Conservation (phyloP, 768 basidiomycete species). For the Paxillus involutus region DNA sequence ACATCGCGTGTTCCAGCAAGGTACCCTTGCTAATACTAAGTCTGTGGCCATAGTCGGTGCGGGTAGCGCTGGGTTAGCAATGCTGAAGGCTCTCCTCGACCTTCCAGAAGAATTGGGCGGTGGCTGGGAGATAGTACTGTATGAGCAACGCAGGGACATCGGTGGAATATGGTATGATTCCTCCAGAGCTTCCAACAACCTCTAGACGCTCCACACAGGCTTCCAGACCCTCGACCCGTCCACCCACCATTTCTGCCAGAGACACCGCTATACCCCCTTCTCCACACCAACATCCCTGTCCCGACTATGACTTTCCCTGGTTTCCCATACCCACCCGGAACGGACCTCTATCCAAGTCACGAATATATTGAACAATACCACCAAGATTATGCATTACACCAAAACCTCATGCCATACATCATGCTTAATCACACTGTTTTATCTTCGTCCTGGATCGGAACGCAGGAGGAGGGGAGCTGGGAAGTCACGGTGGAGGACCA, state of each 20-base stretch:
- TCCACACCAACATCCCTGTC: conserved; percentile 55
- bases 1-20: not conserved
- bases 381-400: conserved; percentile 37
- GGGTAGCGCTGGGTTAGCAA: conserved; percentile 55
- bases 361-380: conserved; percentile 49
- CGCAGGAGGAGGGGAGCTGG: conserved; percentile 41
- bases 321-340: conserved; percentile 50
- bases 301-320: conserved; percentile 60
- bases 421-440: conserved; percentile 43
- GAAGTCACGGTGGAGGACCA: conserved; percentile 35
- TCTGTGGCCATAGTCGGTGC: conserved; percentile 58
- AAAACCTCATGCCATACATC: conserved; percentile 41
- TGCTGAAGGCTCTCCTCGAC: conserved; percentile 50
- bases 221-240: conserved; percentile 31
- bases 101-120: conserved; percentile 34
- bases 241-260: conserved; percentile 50
- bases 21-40: conserved; percentile 25
- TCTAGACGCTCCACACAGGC: conserved; percentile 18
- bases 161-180: conserved; percentile 55
- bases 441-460: conserved; percentile 45
- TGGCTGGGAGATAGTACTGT: conserved; percentile 50
- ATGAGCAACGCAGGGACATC: conserved; percentile 50
- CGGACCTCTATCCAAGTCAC: conserved; percentile 51
- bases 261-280: conserved; percentile 52
- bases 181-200: too few species aligned